Percentiles rank a stretch among this genome's conserved stretches.
Evolutionary conservation across 208 protist species (phyloP).

Genomic region (Leishmania arabica): DNA sequence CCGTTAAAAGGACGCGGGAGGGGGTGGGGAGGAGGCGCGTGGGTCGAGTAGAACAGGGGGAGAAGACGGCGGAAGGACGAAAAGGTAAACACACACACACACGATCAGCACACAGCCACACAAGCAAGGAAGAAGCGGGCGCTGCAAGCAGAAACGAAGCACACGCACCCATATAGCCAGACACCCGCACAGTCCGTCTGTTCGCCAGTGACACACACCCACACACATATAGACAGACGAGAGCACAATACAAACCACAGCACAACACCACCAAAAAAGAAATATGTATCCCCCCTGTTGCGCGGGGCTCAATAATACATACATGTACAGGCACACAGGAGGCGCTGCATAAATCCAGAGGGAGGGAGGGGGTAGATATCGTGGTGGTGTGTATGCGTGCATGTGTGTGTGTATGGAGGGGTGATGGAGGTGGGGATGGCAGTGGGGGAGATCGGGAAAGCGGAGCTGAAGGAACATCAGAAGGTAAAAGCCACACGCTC

Average conservation of each 20-base stretch:
- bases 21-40: constrained; percentile 5
- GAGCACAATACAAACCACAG: background rate
- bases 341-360: background rate
- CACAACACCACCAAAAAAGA: too few relatives aligned
- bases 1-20: background rate
- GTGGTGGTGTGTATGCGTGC: background rate
- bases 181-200: background rate
- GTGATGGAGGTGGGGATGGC: background rate
- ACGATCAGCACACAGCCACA: background rate
- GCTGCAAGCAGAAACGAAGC: constrained; percentile 4
- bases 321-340: background rate
- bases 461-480: background rate
- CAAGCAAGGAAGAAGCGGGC: background rate
- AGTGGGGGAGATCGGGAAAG: background rate
- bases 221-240: background rate
- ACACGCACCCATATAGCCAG: background rate
- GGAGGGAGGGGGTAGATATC: background rate
- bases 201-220: background rate
- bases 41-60: constrained; percentile 7
- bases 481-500: background rate
- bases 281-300: background rate
- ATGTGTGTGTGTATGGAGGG: background rate
- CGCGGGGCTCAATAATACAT: background rate
- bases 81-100: background rate
- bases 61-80: constrained; percentile 6